Base-by-base conservation (phyloP, 345 rosid species). In the Hibiscus mutabilis region DNA sequence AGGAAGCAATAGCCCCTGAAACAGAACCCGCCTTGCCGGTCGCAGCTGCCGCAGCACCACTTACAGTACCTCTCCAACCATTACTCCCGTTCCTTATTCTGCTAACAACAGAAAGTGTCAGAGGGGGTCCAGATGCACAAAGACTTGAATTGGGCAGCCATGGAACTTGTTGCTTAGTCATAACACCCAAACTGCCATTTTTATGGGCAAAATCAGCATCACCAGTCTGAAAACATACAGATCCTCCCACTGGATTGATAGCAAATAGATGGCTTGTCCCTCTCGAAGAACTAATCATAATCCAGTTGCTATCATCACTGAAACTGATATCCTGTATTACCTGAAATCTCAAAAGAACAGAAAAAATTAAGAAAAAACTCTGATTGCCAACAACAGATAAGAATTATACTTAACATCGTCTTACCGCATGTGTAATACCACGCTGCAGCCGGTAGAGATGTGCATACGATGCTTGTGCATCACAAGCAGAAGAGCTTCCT, bases 251-350 rank as follows among this genome's bases (percentile, higher is more conserved):
- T 24, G 91, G 89, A 78, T 86, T 80, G 49, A 95, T 85, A 56
- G 91, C 92, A 88, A 95, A 95, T 40, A 95, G 76, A 81, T 95
- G 99, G 82, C 96, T 87, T 35, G 99, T 95, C 62, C 97, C 99
- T 81, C 96, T 87, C 5, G 92, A 87, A 57, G 99, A 95, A 79
- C 97, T 89, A 68, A 95, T 84, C 97, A 87, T 84, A 72, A 95
- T 86, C 97, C 92, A 86, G 73, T 77, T 80, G 86, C 97, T 88
- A 75, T 94, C 95, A 76, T 82, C 80, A 73, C 93, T 90, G 82
- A 91, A 88, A 84, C 99, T 80, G 73, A 94, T 89, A 76, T 95
- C 99, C 75, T 89, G 97, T 73, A 95, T 95, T 37, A 95, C 96
- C 98, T 94, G 86, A 74, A 75, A 74, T 46, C 15, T 31, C 79